Conservation (phyloP, 352 stramenopile genomes). For the Aphanomyces cochlioides region DNA sequence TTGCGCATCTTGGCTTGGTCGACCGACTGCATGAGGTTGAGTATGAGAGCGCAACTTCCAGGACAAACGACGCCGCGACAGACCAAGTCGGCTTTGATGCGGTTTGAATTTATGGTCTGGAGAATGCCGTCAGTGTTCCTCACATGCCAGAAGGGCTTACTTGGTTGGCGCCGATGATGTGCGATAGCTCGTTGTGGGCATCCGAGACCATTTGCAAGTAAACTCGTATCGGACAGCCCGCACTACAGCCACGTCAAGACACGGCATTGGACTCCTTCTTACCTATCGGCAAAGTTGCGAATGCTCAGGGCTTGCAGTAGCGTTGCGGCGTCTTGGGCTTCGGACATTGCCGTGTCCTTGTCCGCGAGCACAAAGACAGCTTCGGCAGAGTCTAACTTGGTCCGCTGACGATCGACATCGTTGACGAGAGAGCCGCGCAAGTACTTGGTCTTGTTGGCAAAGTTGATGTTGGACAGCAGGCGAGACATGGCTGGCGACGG, state of each 20-base stretch:
- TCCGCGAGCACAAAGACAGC: slow-evolving; percentile 64
- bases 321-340: slow-evolving; percentile 49
- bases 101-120: slow-evolving; percentile 41
- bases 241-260: slow-evolving; percentile 16
- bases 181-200: slow-evolving; percentile 40
- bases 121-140: not conserved
- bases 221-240: slow-evolving; percentile 45
- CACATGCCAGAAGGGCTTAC: not conserved
- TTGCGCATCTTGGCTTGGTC: slow-evolving; percentile 43
- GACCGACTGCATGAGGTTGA: slow-evolving; percentile 62
- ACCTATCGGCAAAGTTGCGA: slow-evolving; percentile 52
- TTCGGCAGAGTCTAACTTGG: slow-evolving; percentile 43
- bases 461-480: slow-evolving; percentile 48
- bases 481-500: slow-evolving; percentile 41
- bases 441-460: slow-evolving; percentile 46
- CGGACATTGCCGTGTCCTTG: slow-evolving; percentile 35
- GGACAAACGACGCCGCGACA: slow-evolving; percentile 51
- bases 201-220: slow-evolving; percentile 54
- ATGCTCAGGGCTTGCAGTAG: slow-evolving; percentile 58
- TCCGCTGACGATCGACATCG: slow-evolving; percentile 46
- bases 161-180: slow-evolving; percentile 50
- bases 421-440: slow-evolving; percentile 50
- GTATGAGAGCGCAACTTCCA: slow-evolving; percentile 55
- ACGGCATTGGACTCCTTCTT: not conserved
- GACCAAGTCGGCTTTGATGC: slow-evolving; percentile 44